Evolutionary conservation across 768 basidiomycete species (phyloP).

Genomic region (Leccinum rimulosum): DNA sequence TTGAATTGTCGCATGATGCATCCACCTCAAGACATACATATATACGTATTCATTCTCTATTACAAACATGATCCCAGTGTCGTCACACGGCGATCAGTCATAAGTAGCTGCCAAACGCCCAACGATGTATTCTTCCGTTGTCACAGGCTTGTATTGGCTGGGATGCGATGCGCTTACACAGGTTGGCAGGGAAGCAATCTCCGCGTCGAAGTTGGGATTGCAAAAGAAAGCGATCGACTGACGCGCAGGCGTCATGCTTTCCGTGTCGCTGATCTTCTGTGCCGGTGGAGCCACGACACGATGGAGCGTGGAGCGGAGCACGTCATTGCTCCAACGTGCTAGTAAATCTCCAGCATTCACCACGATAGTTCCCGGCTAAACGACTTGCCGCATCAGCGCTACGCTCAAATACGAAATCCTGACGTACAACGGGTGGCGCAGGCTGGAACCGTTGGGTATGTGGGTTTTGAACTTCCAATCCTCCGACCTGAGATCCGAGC

Average conservation of each 20-base stretch:
- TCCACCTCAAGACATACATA: conserved; percentile 15
- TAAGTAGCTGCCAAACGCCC: conserved; percentile 64
- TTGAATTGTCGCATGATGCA: conserved; percentile 18
- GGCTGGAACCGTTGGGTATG: conserved; percentile 69
- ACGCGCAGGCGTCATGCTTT: conserved; percentile 59
- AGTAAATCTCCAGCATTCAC: conserved; percentile 82
- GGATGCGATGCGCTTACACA: conserved; percentile 41
- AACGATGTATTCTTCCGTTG: conserved; percentile 75
- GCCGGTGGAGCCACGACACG: conserved; percentile 75
- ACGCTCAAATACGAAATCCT: not conserved
- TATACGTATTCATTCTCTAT: conserved; percentile 7
- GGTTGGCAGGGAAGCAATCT: conserved; percentile 70
- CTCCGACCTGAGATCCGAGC: conserved; percentile 55
- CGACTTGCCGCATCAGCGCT: conserved; percentile 3
- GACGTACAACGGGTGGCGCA: conserved; percentile 70
- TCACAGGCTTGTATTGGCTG: conserved; percentile 70
- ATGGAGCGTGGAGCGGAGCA: conserved; percentile 76
- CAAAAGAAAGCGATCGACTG: conserved; percentile 89
- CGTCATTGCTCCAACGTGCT: conserved; percentile 81
- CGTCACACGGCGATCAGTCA: conserved; percentile 27
- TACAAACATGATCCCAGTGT: conserved; percentile 1
- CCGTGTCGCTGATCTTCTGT: conserved; percentile 44
- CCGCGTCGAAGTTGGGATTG: conserved; percentile 71
- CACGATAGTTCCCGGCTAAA: conserved; percentile 75
- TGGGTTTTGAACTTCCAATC: conserved; percentile 79